Base-by-base conservation (phyloP, 2,329 filamentous ascomycete genomes). In the Fusarium fracticaudum region DNA sequence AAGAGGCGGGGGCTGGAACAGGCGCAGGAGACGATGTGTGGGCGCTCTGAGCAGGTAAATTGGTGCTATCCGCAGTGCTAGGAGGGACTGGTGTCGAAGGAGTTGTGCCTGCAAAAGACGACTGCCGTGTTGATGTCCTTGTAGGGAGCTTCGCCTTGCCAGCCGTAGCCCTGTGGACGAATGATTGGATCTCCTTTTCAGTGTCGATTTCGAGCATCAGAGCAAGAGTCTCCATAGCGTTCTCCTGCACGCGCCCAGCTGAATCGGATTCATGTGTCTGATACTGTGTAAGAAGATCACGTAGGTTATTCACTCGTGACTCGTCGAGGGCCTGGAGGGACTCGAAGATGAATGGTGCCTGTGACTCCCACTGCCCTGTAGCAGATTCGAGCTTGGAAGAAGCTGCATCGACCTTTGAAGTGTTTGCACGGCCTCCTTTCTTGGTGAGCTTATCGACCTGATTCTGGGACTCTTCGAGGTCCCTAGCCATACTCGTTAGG, bases 301-400 rank as follows among this genome's bases (percentile, higher is more conserved):
- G 93, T 67, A 99, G 87, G 79, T 97, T 93, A 82, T 98, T 98
- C 75, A 97, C 86, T 64, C 96, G 91, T 77, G 90, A 92, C 85
- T 99, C 96, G 80, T 99, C 96, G 38, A 97, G 86, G 11, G 94
- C 92, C 81, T 99, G 96, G 33, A 99, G 89, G 69, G 92, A 93
- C 83, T 99, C 96, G 80, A 97, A 98, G 69, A 98, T 93, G 83
- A 94, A 98, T 3, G 96, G 96, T 20, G 96, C 94, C 82, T 98
- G 95, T 2, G 94, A 95, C 64, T 98, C 92, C 96, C 96, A 99
- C 80, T 97, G 93, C 74, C 92, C 89, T 50, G 88, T 90, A n/a
- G 94, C 92, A 69, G 91, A 91, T 73, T 97, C 93, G 48, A 97
- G 89, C 73, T 91, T 92, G 24, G 90, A 86, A 17, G 90, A 88